Evolutionary conservation across 73 alveolate genomes (phyloP).

Genomic region (Effrenium voratum): DNA sequence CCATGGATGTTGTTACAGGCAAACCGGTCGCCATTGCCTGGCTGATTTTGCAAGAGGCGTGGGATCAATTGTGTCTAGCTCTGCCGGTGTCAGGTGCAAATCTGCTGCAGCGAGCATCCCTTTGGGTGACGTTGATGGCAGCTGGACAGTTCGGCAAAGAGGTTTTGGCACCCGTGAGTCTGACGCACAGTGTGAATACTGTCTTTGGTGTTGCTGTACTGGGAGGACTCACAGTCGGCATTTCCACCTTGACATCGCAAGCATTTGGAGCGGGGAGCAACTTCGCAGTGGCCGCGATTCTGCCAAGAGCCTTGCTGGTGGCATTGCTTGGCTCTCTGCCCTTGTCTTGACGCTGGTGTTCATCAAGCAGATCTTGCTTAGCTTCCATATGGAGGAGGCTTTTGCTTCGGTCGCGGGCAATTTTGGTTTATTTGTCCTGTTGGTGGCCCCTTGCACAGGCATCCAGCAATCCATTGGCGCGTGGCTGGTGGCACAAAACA

Average conservation of each 20-base stretch:
- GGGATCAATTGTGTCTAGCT: conserved; percentile 34
- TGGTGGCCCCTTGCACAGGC: conserved; percentile 84
- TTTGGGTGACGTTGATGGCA: conserved; percentile 79
- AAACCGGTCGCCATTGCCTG: too few relatives aligned
- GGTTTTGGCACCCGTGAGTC: conserved; percentile 56
- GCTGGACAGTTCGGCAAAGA: conserved; percentile 78
- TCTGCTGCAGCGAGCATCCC: conserved; percentile 46
- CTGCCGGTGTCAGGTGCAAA: conserved; percentile 77
- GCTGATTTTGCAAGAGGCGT: conserved; percentile 61
- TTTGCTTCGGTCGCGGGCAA: conserved; percentile 65
- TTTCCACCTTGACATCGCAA: conserved; percentile 73
- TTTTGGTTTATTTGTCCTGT: conserved; percentile 36
- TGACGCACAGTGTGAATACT: conserved; percentile 59
- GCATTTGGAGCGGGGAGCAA: conserved; percentile 77
- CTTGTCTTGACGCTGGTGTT: conserved; percentile 19
- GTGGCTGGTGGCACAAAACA: conserved; percentile 64
- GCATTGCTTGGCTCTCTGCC: conserved; percentile 64
- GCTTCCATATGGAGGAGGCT: conserved; percentile 37
- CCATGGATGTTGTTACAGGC: too few relatives aligned
- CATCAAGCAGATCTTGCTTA: conserved; percentile 18
- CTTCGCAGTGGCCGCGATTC: conserved; percentile 59
- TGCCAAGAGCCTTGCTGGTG: conserved; percentile 66
- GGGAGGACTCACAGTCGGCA: conserved; percentile 60
- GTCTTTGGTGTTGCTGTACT: conserved; percentile 67
- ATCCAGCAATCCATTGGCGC: conserved; percentile 72